Percentiles rank a stretch among this genome's conserved stretches.
These are phyloP conservation scores for Mycena citricolor DNA, from an alignment of 1,284 basidiomycete species.

Conservation along the genomic window DNA sequence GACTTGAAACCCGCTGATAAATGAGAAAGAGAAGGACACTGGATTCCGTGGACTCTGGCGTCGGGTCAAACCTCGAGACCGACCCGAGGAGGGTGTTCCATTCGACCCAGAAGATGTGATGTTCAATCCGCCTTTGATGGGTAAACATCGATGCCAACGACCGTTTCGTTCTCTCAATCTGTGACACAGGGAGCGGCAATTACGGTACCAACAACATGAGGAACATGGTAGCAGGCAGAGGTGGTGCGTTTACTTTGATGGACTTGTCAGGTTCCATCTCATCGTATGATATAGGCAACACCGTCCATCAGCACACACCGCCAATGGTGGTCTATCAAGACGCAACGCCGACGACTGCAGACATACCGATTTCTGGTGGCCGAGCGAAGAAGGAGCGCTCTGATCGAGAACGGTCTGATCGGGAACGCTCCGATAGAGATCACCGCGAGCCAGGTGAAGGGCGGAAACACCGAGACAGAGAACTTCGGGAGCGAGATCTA, in stretches of 20 bases:
- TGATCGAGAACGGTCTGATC: too few relatives aligned
- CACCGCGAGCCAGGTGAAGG: too few relatives aligned
- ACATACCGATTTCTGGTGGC: conserved; percentile 13
- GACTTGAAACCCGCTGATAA: conserved; percentile 27
- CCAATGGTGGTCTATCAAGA: conserved; percentile 34
- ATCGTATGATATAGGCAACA: too few relatives aligned
- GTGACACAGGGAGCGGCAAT: too few relatives aligned
- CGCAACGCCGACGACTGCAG: conserved; percentile 26
- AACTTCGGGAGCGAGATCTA: background rate
- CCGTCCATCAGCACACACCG: background rate
- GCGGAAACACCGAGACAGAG: too few relatives aligned
- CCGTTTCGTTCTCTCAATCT: conserved; percentile 30
- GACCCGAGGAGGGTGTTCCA: conserved; percentile 74
- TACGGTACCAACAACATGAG: conserved; percentile 10
- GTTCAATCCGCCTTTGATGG: conserved; percentile 70
- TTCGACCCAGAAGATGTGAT: conserved; percentile 74
- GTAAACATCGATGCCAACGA: too few relatives aligned
- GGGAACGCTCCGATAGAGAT: too few relatives aligned
- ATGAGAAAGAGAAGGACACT: conserved; percentile 35
- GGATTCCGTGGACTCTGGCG: conserved; percentile 68
- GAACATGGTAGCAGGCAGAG: too few relatives aligned
- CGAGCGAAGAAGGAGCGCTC: too few relatives aligned
- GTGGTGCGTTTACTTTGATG: too few relatives aligned
- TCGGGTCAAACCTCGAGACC: conserved; percentile 64
- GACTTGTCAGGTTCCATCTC: too few relatives aligned